Base-by-base conservation (phyloP, 1,139 yeast genomes). In the Saccharomyces hybrid region DNA sequence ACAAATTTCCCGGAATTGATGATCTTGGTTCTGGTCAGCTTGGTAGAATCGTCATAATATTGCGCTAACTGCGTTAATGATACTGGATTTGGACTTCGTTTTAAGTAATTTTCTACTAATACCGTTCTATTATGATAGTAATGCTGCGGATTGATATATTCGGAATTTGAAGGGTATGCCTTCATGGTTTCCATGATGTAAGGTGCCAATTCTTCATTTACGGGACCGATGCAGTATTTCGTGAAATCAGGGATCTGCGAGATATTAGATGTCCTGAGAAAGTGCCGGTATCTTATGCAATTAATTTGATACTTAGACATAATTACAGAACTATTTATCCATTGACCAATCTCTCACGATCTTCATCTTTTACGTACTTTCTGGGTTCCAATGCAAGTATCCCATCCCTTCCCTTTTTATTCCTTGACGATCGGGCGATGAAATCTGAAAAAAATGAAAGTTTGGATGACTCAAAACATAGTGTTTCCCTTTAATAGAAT, bases 1-100 rank as follows among this genome's bases (percentile, higher is more conserved):
- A 90, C 97, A 68, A 91, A 91, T 66, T 87, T 88, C 31, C 97
- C 97, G 58, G 93, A 84, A 48, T 83, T 76, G 11, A 91, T 73
- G 52, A 93, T 78, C 72, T 91, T 90, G 49, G 85, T 88, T 58
- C 80, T 80, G n/a, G 90, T 87, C 52, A 91, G 72, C 5, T 65
- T 65, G 16, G 62, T 60, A 2, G 70, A 66, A 55, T 81, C 81
- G 64, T 86, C 85, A 50, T 97, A 97, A 68, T 86, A 93, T 52
- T 90, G 91, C 1, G 97, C 96, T 61, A 91, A 72, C 64, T 91
- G 97, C 56, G 90, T 77, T 30, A 93, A 71, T 0, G 96, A 86
- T 23, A 93, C 95, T 0, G 98, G 96, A 65, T 88, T 89, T 0
- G 96, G 93, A n/a, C 76, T 72, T 59, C 82, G 80, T 55, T 78